phyloP scores from a whole-genome alignment of 2,329 filamentous ascomycete genomes.

The Calycina herbarum region DNA sequence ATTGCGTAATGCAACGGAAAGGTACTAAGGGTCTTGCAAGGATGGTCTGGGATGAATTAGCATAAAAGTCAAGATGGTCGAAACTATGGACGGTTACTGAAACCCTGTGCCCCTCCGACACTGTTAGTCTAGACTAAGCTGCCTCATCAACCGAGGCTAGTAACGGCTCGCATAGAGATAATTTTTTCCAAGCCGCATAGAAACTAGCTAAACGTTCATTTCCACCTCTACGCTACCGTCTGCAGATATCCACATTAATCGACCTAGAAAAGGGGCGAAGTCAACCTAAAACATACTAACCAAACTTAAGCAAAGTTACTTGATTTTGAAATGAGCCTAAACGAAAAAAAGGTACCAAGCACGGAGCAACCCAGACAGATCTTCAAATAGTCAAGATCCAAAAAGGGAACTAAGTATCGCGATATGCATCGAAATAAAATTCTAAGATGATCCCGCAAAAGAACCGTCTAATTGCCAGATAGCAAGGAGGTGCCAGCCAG shows the following conservation, averaged over 20 bases:
- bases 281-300: neutral
- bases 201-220: too few species aligned
- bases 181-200: too few species aligned
- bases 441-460: too few species aligned
- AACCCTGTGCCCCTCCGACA: neutral
- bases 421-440: neutral
- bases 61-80: conserved; percentile 1
- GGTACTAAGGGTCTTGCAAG: neutral
- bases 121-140: neutral
- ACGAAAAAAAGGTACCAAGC: neutral
- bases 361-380: neutral
- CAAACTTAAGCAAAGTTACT: neutral
- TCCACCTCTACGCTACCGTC: neutral
- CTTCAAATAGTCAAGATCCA: neutral
- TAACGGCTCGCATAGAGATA: neutral
- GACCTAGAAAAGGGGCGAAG: neutral
- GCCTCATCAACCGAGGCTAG: neutral
- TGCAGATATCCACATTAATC: neutral
- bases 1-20: conserved; percentile 1
- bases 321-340: neutral
- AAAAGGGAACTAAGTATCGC: neutral
- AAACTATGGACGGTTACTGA: neutral
- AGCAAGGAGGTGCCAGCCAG: too few species aligned
- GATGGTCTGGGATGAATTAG: neutral
- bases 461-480: too few species aligned